phyloP scores from a whole-genome alignment of 106 monocot genomes.

The Iris macrosiphon region DNA sequence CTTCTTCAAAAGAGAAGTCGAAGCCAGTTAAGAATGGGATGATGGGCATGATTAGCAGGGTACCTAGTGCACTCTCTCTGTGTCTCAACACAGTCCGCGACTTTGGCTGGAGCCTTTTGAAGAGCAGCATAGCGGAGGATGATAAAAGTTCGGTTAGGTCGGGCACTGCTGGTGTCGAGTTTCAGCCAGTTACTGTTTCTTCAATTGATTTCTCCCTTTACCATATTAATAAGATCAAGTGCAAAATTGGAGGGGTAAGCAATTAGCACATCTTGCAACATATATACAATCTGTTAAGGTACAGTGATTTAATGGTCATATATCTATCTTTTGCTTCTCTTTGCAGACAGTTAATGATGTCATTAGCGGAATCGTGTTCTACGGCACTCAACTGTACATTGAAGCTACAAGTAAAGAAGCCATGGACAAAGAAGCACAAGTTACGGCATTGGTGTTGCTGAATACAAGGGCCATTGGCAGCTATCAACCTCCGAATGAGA shows the following conservation, averaged over 20 bases:
- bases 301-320: too few relatives aligned
- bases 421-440: not conserved
- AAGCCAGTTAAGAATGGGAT: not conserved
- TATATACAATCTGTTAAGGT: too few relatives aligned
- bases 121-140: conserved; percentile 42
- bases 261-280: too few relatives aligned
- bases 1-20: conserved; percentile 6
- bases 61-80: conserved; percentile 4
- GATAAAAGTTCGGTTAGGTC: conserved; percentile 47
- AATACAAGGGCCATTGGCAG: conserved; percentile 44
- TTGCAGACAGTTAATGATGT: conserved; percentile 71
- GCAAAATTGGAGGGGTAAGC: conserved; percentile 48
- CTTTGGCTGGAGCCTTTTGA: conserved; percentile 44
- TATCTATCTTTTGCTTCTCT: too few relatives aligned
- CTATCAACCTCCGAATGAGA: conserved; percentile 34
- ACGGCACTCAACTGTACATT: conserved; percentile 53
- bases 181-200: conserved; percentile 28
- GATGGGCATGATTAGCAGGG: not conserved
- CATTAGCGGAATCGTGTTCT: conserved; percentile 56
- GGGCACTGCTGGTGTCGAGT: conserved; percentile 40
- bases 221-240: conserved; percentile 35
- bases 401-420: not conserved
- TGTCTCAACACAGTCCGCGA: conserved; percentile 37
- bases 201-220: conserved; percentile 35
- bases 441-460: conserved; percentile 58